Base-by-base conservation (phyloP, 805 yeast genomes). In the Candida alai region DNA sequence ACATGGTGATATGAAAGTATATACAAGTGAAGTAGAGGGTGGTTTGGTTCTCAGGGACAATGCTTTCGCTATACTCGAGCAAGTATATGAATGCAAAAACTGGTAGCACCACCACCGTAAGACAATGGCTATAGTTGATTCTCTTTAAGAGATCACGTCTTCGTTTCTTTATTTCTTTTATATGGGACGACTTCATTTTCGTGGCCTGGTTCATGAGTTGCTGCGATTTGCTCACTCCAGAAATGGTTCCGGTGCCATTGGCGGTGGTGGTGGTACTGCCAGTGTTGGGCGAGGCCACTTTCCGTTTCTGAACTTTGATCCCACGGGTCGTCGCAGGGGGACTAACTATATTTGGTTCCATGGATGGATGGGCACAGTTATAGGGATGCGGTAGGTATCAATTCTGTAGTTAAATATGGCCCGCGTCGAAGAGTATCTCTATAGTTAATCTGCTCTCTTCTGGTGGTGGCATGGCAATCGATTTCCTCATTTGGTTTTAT, bases 31-130 rank as follows among this genome's bases (percentile, higher is more conserved):
- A 59, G 41, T 53, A 47, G 12, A 63, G 39, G 3, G 69, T 55
- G 1, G 13, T 14, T 7, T 33, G 27, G 27, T 56, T 56, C 4
- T 24, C 27, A 1, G 70, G 68, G 5, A 62, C 24, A 3, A 62
- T 32, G 7, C 54, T 36, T 26, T 41, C 36, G 11, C 45, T 29
- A 29, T 34, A 32, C 20, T 49, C 41, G 30, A 49, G 35, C 18
- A 62, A 22, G 43, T 59, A 65, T 1, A 48, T 14, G 2, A 64
- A 24, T 3, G 62, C 52, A 4, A 55, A 24, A 3, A 51, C 28
- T 11, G 71, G 73, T 15, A 62, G 48, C 5, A 65, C 48, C 24
- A 59, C 56, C 28, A 56, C 62, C 1, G 67, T 47, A 8, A 54
- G 38, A 4, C 64, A 49, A 23, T 61, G 49, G 15, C 46, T 44